Evolutionary conservation across 805 yeast genomes (phyloP).

Genomic region (Wickerhamiella nectarea): DNA sequence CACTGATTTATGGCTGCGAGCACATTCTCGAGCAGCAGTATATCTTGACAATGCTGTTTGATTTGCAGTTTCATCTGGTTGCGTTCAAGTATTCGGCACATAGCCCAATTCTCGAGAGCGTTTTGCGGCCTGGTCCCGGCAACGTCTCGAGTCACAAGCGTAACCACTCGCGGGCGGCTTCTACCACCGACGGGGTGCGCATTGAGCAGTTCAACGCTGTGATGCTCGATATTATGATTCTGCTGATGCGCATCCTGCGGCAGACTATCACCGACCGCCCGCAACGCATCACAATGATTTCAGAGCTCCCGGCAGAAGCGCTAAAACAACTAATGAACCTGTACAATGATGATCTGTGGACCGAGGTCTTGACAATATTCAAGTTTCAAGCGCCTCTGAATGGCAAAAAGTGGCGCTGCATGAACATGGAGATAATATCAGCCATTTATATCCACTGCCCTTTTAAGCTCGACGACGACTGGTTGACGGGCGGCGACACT

Average conservation of each 20-base stretch:
- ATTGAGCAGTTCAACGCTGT: conserved; percentile 13
- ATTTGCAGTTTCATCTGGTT: conserved; percentile 41
- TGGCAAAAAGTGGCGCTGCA: conserved; percentile 86
- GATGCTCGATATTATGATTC: conserved; percentile 27
- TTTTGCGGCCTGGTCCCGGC: conserved; percentile 7
- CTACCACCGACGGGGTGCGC: conserved; percentile 8
- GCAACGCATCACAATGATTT: conserved; percentile 54
- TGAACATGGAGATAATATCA: conserved; percentile 86
- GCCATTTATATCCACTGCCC: conserved; percentile 67
- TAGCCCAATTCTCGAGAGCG: conserved; percentile 16
- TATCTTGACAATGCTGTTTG: conserved; percentile 56
- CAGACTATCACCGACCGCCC: conserved; percentile 52
- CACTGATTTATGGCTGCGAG: conserved; percentile 50
- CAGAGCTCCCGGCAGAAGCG: conserved; percentile 45
- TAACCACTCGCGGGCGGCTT: conserved; percentile 1
- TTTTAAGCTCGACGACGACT: conserved; percentile 61
- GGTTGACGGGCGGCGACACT: conserved; percentile 76
- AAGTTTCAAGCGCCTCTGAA: conserved; percentile 78
- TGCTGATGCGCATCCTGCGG: conserved; percentile 42
- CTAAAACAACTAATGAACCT: conserved; percentile 45
- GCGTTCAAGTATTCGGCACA: conserved; percentile 26
- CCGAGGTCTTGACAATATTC: conserved; percentile 57
- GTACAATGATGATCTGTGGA: conserved; percentile 48
- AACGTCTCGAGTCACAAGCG: background rate
- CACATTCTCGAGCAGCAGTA: conserved; percentile 74